Base-by-base conservation (phyloP, 2,329 filamentous ascomycete species). In the Zarea fungicola region DNA sequence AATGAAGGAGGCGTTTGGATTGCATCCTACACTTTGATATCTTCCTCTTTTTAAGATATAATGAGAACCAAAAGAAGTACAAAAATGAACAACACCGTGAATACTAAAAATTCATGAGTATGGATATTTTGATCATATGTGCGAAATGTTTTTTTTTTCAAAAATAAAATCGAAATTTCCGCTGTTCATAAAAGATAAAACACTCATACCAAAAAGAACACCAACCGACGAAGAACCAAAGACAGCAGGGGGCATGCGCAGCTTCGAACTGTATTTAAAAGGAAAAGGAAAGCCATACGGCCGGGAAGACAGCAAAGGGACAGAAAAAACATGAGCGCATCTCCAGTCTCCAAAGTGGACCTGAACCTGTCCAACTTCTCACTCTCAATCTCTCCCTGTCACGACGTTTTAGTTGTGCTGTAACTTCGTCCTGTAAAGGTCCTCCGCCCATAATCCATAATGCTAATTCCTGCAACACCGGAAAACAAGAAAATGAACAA, bases 91-190 rank as follows among this genome's bases (percentile, higher is more conserved):
- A 21, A 25, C 34, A 31, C 26, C 23, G 6, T 19, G 10, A 13
- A 8, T 2, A 3, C 11, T 34, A 13, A 14, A n/a, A n/a, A n/a
- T n/a, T 48, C 25, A 31, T 14, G 11, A 25, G 21, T 13, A 21
- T 32, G 25, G 5, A 13, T 22, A n/a, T n/a, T n/a, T n/a, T n/a
- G n/a, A n/a, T n/a, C n/a, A n/a, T n/a, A n/a, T 45, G 29, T 37
- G 23, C 32, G 29, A 19, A 37, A 45, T 37, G 18, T 28, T 49
- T 37, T 34, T 48, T 47, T 47, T 35, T 23, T 43, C n/a, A n/a
- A n/a, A n/a, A n/a, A n/a, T n/a, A n/a, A n/a, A 48, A 34, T 48
- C 34, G 19, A 42, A 19, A 41, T 34, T 48, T 41, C n/a, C 45
- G 45, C 45, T 48, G 28, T 48, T 49, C 32, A 49, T 42, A 25